phyloP scores from a whole-genome alignment of 2,329 filamentous ascomycete genomes.

The Paecilomyces niveus region DNA sequence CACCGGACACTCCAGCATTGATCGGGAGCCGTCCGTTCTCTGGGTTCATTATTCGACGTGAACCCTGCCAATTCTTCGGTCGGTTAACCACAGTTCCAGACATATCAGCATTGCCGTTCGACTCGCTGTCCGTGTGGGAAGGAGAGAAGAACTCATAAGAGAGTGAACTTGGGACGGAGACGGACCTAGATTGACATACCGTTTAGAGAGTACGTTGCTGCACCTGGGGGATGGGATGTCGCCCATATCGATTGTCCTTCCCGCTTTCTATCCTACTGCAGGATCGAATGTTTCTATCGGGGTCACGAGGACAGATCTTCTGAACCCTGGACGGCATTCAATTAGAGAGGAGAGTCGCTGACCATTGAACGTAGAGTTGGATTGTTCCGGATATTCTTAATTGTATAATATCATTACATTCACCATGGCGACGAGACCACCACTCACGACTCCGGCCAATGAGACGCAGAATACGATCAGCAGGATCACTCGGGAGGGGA shows the following conservation, averaged over 20 bases:
- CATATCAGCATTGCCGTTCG: not conserved
- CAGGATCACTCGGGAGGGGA: slow-evolving; percentile 65
- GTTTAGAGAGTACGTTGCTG: not conserved
- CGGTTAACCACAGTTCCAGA: not conserved
- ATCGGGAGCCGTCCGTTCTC: not conserved
- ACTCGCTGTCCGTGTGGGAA: not conserved
- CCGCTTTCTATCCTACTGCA: not conserved
- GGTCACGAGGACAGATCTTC: not conserved
- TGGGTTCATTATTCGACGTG: not conserved
- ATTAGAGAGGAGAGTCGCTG: not conserved
- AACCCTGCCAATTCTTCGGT: not conserved
- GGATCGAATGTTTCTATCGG: not conserved
- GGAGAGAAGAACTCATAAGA: not conserved
- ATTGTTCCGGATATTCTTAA: not conserved
- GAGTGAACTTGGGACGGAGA: not conserved
- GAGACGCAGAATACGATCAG: slow-evolving; percentile 48
- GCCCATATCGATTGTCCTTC: not conserved
- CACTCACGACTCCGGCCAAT: slow-evolving; percentile 39
- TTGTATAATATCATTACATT: not conserved
- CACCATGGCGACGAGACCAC: slow-evolving; percentile 38
- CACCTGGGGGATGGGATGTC: not conserved
- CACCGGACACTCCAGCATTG: not conserved
- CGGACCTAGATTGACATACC: not conserved
- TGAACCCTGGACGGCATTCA: not conserved
- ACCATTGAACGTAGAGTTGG: not conserved